Base-by-base conservation (phyloP, 257 asterid genomes). In the Buddleja alternifolia region DNA sequence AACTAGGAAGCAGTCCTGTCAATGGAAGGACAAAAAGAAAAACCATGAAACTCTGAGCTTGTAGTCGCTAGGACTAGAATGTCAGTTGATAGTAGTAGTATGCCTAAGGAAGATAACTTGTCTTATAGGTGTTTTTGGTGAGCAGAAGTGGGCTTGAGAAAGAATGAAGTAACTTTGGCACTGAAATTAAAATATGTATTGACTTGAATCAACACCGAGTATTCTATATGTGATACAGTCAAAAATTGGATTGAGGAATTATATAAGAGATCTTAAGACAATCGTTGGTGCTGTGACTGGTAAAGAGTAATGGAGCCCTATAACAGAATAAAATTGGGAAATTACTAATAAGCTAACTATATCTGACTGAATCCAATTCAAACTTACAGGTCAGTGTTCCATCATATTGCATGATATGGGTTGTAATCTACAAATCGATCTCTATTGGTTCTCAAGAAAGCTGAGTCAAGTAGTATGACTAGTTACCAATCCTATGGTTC, bases 41-140 rank as follows among this genome's bases (percentile, higher is more conserved):
- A 67, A 20, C 48, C 29, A 20, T 15, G 46, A 32, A 50, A 50
- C 7, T 11, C 24, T 12, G 64, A 73, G 56, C 48, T 65, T 36
- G 55, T 40, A 11, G n/a, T n/a, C n/a, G 55, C 32, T 75, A 21
- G 47, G 15, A 47, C 72, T 69, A 52, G 75, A 34, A 36, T 19
- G 45, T 7, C 4, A 47, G 59, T 19, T 23, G 55, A 58, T 16
- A 46, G 17, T 19, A 58, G 17, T 57, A 44, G 11, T 8, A 32
- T 41, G 16, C 10, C 10, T 29, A 21, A 20, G 20, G 29, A 17
- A 48, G 9, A 14, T 32, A 51, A 41, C 0, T 34, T 25, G n/a
- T 52, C 42, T 34, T 46, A 21, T 10, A 34, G 62, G 62, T 36
- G 36, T 11, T 8, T 45, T 50, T 21, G 39, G 14, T 23, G 32